phyloP scores from a whole-genome alignment of 1,139 yeast genomes.

The Schwanniomyces etchellsii region DNA sequence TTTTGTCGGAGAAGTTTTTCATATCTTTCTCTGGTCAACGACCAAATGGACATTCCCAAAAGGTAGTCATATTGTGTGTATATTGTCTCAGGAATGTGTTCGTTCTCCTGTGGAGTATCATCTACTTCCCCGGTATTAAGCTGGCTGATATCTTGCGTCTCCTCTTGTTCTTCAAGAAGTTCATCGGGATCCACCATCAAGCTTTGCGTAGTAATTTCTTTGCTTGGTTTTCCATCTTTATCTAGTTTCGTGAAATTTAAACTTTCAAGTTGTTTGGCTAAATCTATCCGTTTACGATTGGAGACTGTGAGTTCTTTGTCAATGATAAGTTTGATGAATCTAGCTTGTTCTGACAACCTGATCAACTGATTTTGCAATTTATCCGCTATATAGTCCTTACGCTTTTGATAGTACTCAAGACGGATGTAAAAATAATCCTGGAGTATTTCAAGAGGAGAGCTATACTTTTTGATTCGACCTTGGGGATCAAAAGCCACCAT shows the following conservation, averaged over 20 bases:
- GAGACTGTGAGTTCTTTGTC: slow-evolving; percentile 65
- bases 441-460: slow-evolving; percentile 68
- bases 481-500: slow-evolving; percentile 97
- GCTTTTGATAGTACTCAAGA: slow-evolving; percentile 81
- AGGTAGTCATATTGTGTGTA: slow-evolving; percentile 67
- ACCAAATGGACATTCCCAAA: slow-evolving; percentile 89
- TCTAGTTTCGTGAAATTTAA: slow-evolving; percentile 73
- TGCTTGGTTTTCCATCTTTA: slow-evolving; percentile 55
- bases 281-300: slow-evolving; percentile 63
- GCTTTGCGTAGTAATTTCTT: slow-evolving; percentile 10
- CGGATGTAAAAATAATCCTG: slow-evolving; percentile 82
- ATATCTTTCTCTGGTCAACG: slow-evolving; percentile 84
- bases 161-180: slow-evolving; percentile 31
- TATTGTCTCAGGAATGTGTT: slow-evolving; percentile 35
- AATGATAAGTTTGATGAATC: slow-evolving; percentile 86
- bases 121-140: slow-evolving; percentile 27
- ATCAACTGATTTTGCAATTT: slow-evolving; percentile 70
- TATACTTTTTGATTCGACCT: slow-evolving; percentile 83
- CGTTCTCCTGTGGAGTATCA: slow-evolving; percentile 20
- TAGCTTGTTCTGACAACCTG: slow-evolving; percentile 75
- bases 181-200: slow-evolving; percentile 22
- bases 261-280: slow-evolving; percentile 58
- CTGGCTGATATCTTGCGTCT: slow-evolving; percentile 33
- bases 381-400: slow-evolving; percentile 75
- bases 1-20: slow-evolving; percentile 70